Evolutionary conservation across 768 basidiomycete genomes (phyloP), one percentile per base, ranked within the genome.

Genomic region (Rhodotorula diobovata): DNA sequence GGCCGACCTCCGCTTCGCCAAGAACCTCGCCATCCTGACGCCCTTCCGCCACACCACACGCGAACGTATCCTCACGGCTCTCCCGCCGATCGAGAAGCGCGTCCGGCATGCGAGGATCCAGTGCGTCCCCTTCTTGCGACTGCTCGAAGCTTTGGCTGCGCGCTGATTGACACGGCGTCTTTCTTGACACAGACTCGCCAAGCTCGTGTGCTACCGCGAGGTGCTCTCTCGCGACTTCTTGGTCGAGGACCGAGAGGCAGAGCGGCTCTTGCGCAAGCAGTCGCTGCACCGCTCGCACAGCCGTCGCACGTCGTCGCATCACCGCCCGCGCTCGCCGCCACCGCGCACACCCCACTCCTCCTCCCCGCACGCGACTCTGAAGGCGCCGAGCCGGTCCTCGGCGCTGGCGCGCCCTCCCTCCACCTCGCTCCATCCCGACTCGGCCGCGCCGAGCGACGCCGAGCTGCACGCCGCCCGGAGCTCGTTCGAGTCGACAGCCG

Each of bases 41-140:
- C 94, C 96, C 7, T 94, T 98, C 80, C 90, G 89, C 77, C 86
- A 86, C 59, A 83, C 87, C 16, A 93, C 93, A 8, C 86, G 93
- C 58, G 90, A 91, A 71, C 85, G 88, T 56, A 84, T 99, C 37
- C 81, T 85, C 34, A 76, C 81, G 34, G 83, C 87, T 6, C 82
- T 93, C 28, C 86, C 87, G 74, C 82, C 81, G 28, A 82, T 89
- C 21, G 86, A 89, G 15, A 87, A 85, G 77, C 84, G 85, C 51
- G 81, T 98, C 60, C 85, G 85, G 12, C 68, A 71, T 14, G 54
- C 67, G 5, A 34, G 76, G 32, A 73, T 76, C 67, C 39, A 66
- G 74, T 75, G 48, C 45, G 74, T 56, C 2, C 3, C 23, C 18
- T 25, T 2, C 30, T 41, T 32, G 39, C 39, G 39, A 14, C 20